phyloP scores from a whole-genome alignment of 352 stramenopile genomes.

The Globisporangium recalcitrans region DNA sequence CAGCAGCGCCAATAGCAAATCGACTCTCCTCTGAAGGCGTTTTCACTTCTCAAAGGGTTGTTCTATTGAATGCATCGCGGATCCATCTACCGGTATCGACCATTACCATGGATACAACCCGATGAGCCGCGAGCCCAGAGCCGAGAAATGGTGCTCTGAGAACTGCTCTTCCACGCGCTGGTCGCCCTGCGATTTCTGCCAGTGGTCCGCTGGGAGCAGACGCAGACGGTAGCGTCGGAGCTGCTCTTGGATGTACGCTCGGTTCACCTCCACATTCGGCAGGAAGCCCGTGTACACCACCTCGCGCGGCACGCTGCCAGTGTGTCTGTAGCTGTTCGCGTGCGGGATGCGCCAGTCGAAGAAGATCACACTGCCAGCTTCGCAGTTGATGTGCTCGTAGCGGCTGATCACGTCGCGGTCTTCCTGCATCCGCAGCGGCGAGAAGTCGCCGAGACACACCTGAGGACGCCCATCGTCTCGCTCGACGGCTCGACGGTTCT shows the following conservation, averaged over 20 bases:
- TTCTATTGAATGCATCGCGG: background rate
- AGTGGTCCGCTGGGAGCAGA: slow-evolving; percentile 67
- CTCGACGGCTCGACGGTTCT: slow-evolving; percentile 16
- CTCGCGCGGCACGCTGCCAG: slow-evolving; percentile 46
- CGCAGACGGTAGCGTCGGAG: slow-evolving; percentile 58
- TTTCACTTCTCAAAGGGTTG: no score
- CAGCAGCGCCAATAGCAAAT: background rate
- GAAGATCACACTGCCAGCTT: slow-evolving; percentile 77
- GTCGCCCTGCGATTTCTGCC: slow-evolving; percentile 64
- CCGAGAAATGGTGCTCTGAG: slow-evolving; percentile 60
- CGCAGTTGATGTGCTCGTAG: slow-evolving; percentile 57
- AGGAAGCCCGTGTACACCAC: slow-evolving; percentile 87
- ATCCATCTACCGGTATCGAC: background rate
- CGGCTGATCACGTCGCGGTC: slow-evolving; percentile 69
- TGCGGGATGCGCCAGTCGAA: slow-evolving; percentile 88
- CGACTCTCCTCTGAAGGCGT: no score
- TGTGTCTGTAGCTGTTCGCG: slow-evolving; percentile 84
- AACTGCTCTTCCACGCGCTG: slow-evolving; percentile 52
- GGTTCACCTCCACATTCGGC: slow-evolving; percentile 65
- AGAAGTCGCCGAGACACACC: slow-evolving; percentile 87
- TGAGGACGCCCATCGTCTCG: slow-evolving; percentile 32
- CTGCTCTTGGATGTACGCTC: slow-evolving; percentile 65
- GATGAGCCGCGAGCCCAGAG: slow-evolving; percentile 59
- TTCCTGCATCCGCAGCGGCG: slow-evolving; percentile 78
- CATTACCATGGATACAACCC: slow-evolving; percentile 52